A percentile compares a stretch with the other conserved stretches of the same genome.
These are phyloP conservation scores for Drechslera avenae DNA, from an alignment of 2,329 filamentous ascomycete genomes.

Conservation along the genomic window DNA sequence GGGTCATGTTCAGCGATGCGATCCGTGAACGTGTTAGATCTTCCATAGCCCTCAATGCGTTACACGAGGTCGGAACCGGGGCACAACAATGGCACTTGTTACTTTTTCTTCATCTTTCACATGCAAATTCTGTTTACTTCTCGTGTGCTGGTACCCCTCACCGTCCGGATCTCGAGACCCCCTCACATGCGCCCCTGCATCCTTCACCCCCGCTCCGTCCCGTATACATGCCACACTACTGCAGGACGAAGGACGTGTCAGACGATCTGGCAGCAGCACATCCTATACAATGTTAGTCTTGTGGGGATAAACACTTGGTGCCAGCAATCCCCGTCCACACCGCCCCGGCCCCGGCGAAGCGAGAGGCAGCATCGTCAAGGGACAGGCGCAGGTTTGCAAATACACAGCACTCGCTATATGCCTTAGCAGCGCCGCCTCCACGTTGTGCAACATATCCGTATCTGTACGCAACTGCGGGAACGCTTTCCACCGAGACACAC, in stretches of 20 bases:
- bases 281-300: conserved; percentile 10
- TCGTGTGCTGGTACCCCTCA: conserved; percentile 7
- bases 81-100: not conserved
- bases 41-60: too few relatives aligned
- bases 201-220: conserved; percentile 8
- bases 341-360: conserved; percentile 22
- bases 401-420: conserved; percentile 7
- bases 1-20: not conserved
- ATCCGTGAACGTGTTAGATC: not conserved
- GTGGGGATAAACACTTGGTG: conserved; percentile 10
- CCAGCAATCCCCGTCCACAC: conserved; percentile 24
- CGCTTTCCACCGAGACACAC: not conserved
- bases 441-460: not conserved
- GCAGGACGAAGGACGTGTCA: conserved; percentile 15
- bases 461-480: not conserved
- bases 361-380: conserved; percentile 14
- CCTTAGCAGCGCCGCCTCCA: conserved; percentile 1
- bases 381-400: not conserved
- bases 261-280: not conserved
- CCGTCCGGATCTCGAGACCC: not conserved
- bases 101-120: not conserved
- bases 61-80: not conserved
- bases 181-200: conserved; percentile 16
- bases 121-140: not conserved
- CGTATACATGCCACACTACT: conserved; percentile 6